Evolutionary conservation across 441 rosid genomes (phyloP), one percentile per base, ranked within the genome.

Genomic region (Brassica hybrid): DNA sequence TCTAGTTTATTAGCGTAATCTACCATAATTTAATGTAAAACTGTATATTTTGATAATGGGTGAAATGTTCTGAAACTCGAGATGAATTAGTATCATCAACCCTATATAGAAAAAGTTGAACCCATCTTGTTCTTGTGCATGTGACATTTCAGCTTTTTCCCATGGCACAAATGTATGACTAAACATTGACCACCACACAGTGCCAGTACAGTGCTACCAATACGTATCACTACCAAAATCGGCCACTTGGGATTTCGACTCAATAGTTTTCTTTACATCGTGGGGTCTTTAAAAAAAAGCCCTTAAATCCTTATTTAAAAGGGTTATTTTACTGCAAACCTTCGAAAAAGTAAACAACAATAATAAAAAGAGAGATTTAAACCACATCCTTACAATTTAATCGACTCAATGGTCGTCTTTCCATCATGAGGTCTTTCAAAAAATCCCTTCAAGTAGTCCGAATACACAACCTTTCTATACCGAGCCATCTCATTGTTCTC

Each of bases 371-470:
- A 50, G 7, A 14, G 57, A 50, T n/a, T 6, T 50, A 52, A 52
- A 52, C 21, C 58, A 52, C 58, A 16, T 50, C 58, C 21, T 16
- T 52, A 52, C 4, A 80, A 63, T 71, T 19, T 81, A 50, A 76
- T 74, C 6, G 73, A 81, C 18, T 82, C 85, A 50, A 84, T 65
- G 1, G 79, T 75, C 69, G 69, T 77, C 73, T 87, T 87, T n/a
- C 86, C 87, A 7, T 85, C 83, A 71, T 85, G 87, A 1, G 76
- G 75, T 77, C 74, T 85, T 17, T 76, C 83, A 67, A 83, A 85
- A 72, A 67, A 82, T 0, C 10, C 73, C 12, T 77, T 79, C 75
- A 80, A 70, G 76, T 85, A 83, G 67, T 84, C 84, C 1, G 58
- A 52, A 67, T 72, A 87, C 23, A 83, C 18, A 67, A 77, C 67